These are phyloP conservation scores for Serendipita indica DNA, from an alignment of 768 basidiomycete species.

Conservation along the genomic window DNA sequence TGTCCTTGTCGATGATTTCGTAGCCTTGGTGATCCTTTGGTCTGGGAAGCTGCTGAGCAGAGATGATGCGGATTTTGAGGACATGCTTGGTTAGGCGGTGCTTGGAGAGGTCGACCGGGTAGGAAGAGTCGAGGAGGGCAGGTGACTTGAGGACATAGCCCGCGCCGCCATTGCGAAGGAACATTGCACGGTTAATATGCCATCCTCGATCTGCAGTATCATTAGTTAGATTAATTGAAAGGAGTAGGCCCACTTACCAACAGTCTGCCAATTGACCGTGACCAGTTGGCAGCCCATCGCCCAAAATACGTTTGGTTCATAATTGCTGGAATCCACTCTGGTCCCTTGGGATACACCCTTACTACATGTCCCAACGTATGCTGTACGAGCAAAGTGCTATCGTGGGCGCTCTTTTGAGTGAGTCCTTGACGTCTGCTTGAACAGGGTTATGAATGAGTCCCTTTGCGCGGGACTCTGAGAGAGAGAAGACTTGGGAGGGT, in stretches of 20 bases:
- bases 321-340: constrained; percentile 72
- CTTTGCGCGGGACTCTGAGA: constrained; percentile 61
- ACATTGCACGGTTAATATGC: constrained; percentile 92
- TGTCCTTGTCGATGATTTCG: constrained; percentile 43
- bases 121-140: constrained; percentile 36
- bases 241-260: constrained; percentile 41
- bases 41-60: constrained; percentile 79
- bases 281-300: constrained; percentile 76
- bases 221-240: constrained; percentile 6
- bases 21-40: constrained; percentile 47
- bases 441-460: constrained; percentile 19
- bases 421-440: constrained; percentile 5
- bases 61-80: constrained; percentile 45
- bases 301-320: constrained; percentile 82
- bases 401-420: constrained; percentile 9
- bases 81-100: constrained; percentile 28
- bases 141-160: constrained; percentile 87
- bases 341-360: constrained; percentile 73
- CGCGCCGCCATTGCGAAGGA: constrained; percentile 71
- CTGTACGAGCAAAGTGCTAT: constrained; percentile 40
- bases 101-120: constrained; percentile 31
- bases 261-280: constrained; percentile 95
- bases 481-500: constrained; percentile 80
- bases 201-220: constrained; percentile 57
- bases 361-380: constrained; percentile 76